phyloP scores from a whole-genome alignment of 352 stramenopile species.

The Globisporangium cederbergense region DNA sequence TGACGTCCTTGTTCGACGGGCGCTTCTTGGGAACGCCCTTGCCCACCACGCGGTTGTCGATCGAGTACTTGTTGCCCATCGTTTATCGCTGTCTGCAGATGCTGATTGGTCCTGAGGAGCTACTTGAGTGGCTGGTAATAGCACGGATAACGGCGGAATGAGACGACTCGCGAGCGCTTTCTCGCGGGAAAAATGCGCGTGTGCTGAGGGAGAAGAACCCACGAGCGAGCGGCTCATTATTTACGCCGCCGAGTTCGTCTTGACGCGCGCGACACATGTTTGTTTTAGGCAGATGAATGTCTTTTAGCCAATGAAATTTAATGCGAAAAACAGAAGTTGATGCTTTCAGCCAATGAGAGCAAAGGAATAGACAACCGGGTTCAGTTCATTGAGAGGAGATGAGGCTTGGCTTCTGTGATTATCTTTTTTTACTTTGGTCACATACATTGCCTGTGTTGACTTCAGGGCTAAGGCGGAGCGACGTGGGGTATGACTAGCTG shows the following conservation, averaged over 20 bases:
- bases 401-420: too few relatives aligned
- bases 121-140: too few relatives aligned
- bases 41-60: constrained; percentile 13
- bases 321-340: background rate
- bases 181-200: background rate
- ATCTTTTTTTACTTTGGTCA: too few relatives aligned
- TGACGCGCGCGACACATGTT: background rate
- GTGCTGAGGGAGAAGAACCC: background rate
- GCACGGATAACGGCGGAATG: background rate
- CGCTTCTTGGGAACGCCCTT: constrained; percentile 10
- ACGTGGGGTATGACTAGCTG: too few relatives aligned
- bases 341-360: background rate
- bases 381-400: constrained; percentile 4
- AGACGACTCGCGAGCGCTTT: background rate
- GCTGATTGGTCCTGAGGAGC: too few relatives aligned
- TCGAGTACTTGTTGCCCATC: constrained; percentile 18
- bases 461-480: too few relatives aligned
- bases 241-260: background rate
- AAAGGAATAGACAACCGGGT: background rate
- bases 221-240: background rate
- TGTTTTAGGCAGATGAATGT: background rate
- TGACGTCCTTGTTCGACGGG: constrained; percentile 7
- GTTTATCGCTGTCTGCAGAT: background rate
- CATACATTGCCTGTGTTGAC: too few relatives aligned
- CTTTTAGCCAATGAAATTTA: background rate